These are phyloP conservation scores for Calocybe indica DNA, from an alignment of 768 basidiomycete species.

Conservation along the genomic window DNA sequence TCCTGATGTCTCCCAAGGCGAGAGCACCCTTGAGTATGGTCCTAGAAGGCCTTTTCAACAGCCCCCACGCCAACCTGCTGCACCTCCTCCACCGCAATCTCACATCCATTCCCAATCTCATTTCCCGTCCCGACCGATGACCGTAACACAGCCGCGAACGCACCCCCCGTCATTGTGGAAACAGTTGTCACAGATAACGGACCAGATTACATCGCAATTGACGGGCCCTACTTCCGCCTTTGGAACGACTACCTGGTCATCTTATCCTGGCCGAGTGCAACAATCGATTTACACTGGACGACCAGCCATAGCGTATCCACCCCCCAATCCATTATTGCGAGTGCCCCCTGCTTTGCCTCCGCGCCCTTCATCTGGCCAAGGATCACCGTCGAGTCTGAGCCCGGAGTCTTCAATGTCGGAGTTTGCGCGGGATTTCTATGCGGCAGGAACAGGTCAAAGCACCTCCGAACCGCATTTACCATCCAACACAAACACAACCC, in stretches of 20 bases:
- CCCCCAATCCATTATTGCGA: neutral
- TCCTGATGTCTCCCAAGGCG: conserved; percentile 49
- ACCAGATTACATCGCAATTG: conserved; percentile 3
- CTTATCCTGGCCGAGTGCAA: conserved; percentile 18
- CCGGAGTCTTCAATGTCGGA: conserved; percentile 29
- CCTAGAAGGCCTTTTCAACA: conserved; percentile 59
- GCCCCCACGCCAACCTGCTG: conserved; percentile 16
- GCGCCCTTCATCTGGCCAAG: conserved; percentile 14
- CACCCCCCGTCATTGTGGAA: conserved; percentile 5
- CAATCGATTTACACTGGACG: conserved; percentile 9
- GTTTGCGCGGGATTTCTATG: conserved; percentile 61
- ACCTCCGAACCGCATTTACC: conserved; percentile 4
- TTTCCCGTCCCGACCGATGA: neutral
- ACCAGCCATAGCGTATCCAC: neutral
- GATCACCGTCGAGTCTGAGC: conserved; percentile 13
- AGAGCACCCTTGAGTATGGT: conserved; percentile 57
- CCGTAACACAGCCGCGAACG: conserved; percentile 4
- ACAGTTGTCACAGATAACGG: conserved; percentile 2
- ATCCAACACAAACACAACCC: neutral
- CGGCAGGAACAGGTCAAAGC: conserved; percentile 28
- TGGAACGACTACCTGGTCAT: conserved; percentile 13
- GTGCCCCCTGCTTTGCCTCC: conserved; percentile 1
- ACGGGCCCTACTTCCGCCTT: conserved; percentile 6
- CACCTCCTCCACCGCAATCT: conserved; percentile 2
- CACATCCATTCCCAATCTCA: conserved; percentile 2